These are phyloP conservation scores for Pythium volutum DNA, from an alignment of 352 stramenopile genomes.

Conservation along the genomic window DNA sequence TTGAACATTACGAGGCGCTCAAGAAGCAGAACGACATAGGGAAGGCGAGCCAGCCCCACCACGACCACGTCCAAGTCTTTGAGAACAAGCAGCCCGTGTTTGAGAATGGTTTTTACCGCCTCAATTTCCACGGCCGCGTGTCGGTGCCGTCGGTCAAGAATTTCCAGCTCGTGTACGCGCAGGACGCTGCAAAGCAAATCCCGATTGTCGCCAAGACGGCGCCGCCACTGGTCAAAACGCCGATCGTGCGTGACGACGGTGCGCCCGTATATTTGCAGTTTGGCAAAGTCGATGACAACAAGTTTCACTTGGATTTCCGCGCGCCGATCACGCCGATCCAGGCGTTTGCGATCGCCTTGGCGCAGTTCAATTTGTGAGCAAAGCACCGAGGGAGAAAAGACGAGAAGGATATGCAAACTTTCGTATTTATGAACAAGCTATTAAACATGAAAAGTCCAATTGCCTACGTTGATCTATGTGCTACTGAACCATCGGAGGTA, in stretches of 20 bases:
- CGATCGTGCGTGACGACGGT: not conserved
- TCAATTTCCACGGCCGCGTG: constrained; percentile 81
- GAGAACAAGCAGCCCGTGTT: constrained; percentile 75
- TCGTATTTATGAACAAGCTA: not conserved
- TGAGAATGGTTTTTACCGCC: constrained; percentile 73
- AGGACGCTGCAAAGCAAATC: not conserved
- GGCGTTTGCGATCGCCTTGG: constrained; percentile 60
- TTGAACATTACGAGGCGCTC: constrained; percentile 39
- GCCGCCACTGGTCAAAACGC: not conserved
- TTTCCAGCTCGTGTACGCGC: constrained; percentile 57
- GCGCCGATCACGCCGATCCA: constrained; percentile 71
- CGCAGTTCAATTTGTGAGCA: constrained; percentile 48
- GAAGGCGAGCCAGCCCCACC: not conserved
- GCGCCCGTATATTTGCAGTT: constrained; percentile 61
- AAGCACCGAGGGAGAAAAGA: not conserved
- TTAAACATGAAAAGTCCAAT: too few species aligned
- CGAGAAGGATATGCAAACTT: not conserved
- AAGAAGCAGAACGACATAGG: constrained; percentile 8
- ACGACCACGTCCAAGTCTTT: constrained; percentile 46
- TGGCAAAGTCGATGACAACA: constrained; percentile 74
- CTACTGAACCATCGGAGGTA: too few species aligned
- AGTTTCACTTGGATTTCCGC: constrained; percentile 79
- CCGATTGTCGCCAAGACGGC: constrained; percentile 9
- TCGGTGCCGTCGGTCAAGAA: constrained; percentile 78
- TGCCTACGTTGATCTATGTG: too few species aligned